Percentiles rank a stretch among this genome's conserved stretches.
Evolutionary conservation across 2,329 filamentous ascomycete genomes (phyloP).

Genomic region (Juglanconis sp.): DNA sequence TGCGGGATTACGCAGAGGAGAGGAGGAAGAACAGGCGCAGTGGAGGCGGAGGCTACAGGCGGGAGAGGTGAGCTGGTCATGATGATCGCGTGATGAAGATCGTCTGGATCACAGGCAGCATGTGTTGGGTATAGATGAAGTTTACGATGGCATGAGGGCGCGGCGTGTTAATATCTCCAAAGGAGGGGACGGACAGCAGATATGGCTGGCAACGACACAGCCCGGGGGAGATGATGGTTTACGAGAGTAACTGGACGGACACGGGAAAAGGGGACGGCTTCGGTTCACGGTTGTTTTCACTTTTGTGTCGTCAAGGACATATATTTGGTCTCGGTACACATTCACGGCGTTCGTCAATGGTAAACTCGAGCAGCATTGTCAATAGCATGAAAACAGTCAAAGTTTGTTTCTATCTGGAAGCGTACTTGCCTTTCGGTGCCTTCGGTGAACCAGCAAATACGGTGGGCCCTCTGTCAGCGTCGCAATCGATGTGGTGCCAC

Average conservation of each 20-base stretch:
- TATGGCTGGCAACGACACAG: background rate
- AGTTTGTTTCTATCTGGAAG: too few species aligned
- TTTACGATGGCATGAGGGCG: background rate
- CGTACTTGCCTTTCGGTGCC: too few species aligned
- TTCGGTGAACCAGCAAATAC: too few species aligned
- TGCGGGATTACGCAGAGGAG: slow-evolving; percentile 41
- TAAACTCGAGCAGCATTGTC: slow-evolving; percentile 9
- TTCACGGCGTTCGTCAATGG: slow-evolving; percentile 9
- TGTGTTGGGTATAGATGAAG: background rate
- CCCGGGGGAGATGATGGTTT: background rate
- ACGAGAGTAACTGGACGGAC: background rate
- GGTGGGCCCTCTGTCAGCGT: too few species aligned
- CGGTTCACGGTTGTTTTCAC: background rate
- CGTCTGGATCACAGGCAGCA: background rate
- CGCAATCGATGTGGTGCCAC: too few species aligned
- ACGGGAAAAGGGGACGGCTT: background rate
- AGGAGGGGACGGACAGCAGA: background rate
- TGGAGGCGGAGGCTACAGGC: slow-evolving; percentile 26
- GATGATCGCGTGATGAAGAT: background rate
- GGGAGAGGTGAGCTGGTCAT: slow-evolving; percentile 17
- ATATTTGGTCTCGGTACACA: slow-evolving; percentile 3
- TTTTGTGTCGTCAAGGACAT: background rate
- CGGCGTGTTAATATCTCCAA: background rate
- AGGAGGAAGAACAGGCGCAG: slow-evolving; percentile 38
- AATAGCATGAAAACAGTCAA: slow-evolving; percentile 12